These are phyloP conservation scores for Protomyces inouyei DNA, from an alignment of 1,139 yeast genomes.

Conservation along the genomic window DNA sequence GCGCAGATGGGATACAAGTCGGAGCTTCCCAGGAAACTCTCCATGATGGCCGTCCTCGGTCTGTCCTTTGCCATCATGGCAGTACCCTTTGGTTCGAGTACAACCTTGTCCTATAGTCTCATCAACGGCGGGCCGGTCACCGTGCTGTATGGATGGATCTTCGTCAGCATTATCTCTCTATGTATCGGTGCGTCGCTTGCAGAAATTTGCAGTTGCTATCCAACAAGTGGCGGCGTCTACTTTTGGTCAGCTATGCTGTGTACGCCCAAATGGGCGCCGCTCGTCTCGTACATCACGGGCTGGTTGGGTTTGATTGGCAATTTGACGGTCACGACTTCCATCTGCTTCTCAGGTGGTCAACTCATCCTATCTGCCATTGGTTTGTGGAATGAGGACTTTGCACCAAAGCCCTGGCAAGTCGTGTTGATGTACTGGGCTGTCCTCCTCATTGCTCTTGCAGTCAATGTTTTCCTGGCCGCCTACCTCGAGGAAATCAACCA, in stretches of 20 bases:
- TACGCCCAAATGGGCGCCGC: constrained; percentile 40
- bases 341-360: constrained; percentile 26
- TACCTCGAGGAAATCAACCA: constrained; percentile 17
- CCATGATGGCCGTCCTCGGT: constrained; percentile 41
- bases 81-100: constrained; percentile 42
- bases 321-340: constrained; percentile 21
- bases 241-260: constrained; percentile 55
- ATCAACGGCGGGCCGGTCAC: constrained; percentile 27
- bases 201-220: constrained; percentile 36
- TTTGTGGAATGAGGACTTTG: constrained; percentile 20
- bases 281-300: constrained; percentile 16
- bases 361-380: constrained; percentile 21
- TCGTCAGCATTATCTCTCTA: constrained; percentile 31
- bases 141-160: constrained; percentile 27
- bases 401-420: constrained; percentile 16
- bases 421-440: constrained; percentile 27
- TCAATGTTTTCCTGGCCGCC: constrained; percentile 20
- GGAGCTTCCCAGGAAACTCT: constrained; percentile 41
- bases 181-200: constrained; percentile 31
- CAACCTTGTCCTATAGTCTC: constrained; percentile 39
- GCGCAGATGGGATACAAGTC: constrained; percentile 43
- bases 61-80: constrained; percentile 42
- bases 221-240: constrained; percentile 63
- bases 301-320: constrained; percentile 27
- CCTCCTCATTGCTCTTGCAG: constrained; percentile 18